Evolutionary conservation across 352 stramenopile species (phyloP), one percentile per base, ranked within the genome.

Genomic region (Phytopythium mirpurense): DNA sequence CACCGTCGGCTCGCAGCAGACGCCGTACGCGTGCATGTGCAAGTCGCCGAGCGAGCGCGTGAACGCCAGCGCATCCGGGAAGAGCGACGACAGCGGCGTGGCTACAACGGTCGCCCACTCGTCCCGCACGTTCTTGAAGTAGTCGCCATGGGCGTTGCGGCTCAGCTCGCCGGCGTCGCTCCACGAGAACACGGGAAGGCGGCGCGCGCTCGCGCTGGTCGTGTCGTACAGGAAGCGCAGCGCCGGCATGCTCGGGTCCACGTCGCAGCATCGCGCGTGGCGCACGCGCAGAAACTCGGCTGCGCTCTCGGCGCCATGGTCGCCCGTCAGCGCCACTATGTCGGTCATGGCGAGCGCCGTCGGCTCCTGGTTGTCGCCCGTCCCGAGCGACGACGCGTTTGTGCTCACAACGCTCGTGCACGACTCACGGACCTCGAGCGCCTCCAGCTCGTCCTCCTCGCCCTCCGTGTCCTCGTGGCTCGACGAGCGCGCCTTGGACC

Each of bases 61-160:
- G 59, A 96, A 96, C 8, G 88, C 88, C 6, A 96, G 58, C 1
- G 84, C 79, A 29, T 96, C 86, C 2, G 88, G 78, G 35, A 85
- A 95, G 7, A 70, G 58, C 6, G 83, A 72, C 8, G 72, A 70
- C 1, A 66, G 47, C 1, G 88, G 86, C 7, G 86, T 92, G 7
- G 75, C 72, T 23, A 95, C 82, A 5, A 96, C 71, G 18, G 81
- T 91, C 1, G 86, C 88, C 86, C 86, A 96, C 60, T 96, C 86
- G n/a, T 95, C 78, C 31, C 88, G 75, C n/a, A 96, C 85, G 60
- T 96, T 96, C 65, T 96, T 96, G 61, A 78, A 91, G 64, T 96
- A 96, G 45, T 81, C 72, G 37, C 83, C 83, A 21, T 64, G 54
- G 21, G 42, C 40, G 23, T 78, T 77, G 16, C 57, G 67, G 9